Percentiles rank a stretch among this genome's conserved stretches.
Conservation (phyloP, 2,329 filamentous ascomycete genomes). For the Colletotrichum costaricense region DNA sequence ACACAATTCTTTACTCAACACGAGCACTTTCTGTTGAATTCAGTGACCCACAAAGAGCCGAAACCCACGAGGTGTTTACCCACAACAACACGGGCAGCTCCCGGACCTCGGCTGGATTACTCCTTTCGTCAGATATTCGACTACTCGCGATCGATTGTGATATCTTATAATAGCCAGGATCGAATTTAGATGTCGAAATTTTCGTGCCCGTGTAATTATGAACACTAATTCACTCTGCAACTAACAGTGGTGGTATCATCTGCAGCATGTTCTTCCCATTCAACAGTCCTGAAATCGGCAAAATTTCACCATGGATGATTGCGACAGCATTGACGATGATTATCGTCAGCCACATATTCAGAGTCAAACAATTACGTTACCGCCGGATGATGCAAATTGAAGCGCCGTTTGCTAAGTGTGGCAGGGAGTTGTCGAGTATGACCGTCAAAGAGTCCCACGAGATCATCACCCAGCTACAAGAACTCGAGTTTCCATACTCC, state of each 20-base stretch:
- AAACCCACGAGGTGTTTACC: neutral
- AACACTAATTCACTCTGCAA: too few species aligned
- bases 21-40: neutral
- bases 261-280: neutral
- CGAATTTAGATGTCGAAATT: neutral
- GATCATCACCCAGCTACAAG: slow-evolving; percentile 57
- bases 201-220: neutral
- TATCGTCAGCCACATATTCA: neutral
- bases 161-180: neutral
- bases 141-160: neutral
- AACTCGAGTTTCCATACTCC: slow-evolving; percentile 67
- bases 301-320: neutral
- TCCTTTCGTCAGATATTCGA: neutral
- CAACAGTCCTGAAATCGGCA: too few species aligned
- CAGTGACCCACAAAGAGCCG: slow-evolving; percentile 3
- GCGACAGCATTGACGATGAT: neutral
- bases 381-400: neutral
- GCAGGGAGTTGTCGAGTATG: slow-evolving; percentile 22
- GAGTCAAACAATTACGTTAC: slow-evolving; percentile 7
- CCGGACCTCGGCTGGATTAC: slow-evolving; percentile 1
- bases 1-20: neutral
- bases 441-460: slow-evolving; percentile 23
- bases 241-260: too few species aligned
- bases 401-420: neutral
- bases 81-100: neutral